Conservation (phyloP, 1,284 basidiomycete genomes). For the Earliella scabrosa region DNA sequence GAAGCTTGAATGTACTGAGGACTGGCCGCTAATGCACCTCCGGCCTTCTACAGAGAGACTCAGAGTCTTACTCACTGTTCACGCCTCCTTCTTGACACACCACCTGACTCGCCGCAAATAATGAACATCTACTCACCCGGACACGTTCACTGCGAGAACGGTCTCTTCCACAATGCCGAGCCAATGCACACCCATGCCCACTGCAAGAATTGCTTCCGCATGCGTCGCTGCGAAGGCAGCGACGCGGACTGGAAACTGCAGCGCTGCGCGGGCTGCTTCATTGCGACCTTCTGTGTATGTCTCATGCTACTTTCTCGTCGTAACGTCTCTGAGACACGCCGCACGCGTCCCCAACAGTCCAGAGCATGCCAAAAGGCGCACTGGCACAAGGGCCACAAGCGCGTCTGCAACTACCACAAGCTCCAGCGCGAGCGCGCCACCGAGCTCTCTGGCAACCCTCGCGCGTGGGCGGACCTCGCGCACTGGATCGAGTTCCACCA, state of each 20-base stretch:
- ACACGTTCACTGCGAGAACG: background rate
- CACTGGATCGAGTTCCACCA: conserved; percentile 3
- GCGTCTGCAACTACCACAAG: background rate
- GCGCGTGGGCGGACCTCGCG: conserved; percentile 2
- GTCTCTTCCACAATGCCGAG: background rate
- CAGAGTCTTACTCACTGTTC: too few relatives aligned
- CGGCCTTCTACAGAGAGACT: too few relatives aligned
- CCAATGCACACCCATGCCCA: conserved; percentile 1
- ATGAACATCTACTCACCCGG: too few relatives aligned
- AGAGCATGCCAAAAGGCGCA: conserved; percentile 3
- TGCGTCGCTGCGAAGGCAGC: conserved; percentile 2
- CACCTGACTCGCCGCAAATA: too few relatives aligned
- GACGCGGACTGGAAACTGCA: background rate
- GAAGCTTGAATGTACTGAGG: too few relatives aligned
- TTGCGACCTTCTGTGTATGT: background rate
- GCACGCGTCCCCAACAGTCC: background rate
- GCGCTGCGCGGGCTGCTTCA: background rate
- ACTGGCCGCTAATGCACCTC: too few relatives aligned
- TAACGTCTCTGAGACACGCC: background rate
- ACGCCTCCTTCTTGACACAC: too few relatives aligned
- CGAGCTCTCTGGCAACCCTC: background rate
- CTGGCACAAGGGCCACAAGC: conserved; percentile 6
- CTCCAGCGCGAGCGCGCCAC: background rate
- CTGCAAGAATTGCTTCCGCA: conserved; percentile 2
- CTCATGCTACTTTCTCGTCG: background rate